Evolutionary conservation across 106 monocot species (phyloP).

Genomic region (Chionographis japonica): DNA sequence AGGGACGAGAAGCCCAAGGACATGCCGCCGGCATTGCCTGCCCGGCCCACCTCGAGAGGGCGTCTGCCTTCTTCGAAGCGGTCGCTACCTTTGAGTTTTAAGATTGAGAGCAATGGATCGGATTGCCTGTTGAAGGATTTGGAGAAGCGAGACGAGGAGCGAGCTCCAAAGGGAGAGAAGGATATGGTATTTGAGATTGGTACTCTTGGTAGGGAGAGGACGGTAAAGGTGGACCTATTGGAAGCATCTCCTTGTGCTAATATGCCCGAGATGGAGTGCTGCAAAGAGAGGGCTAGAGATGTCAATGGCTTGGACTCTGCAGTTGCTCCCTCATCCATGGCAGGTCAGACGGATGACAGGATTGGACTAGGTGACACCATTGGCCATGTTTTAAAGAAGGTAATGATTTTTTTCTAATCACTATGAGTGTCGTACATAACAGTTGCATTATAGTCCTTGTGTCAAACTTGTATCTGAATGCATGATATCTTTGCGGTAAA

Average conservation of each 20-base stretch:
- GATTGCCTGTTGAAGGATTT: background rate
- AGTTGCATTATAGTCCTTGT: too few relatives aligned
- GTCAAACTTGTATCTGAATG: too few relatives aligned
- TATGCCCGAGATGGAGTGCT: background rate
- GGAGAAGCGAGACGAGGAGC: background rate
- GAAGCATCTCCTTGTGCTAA: conserved; percentile 16
- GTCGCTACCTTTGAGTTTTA: conserved; percentile 9
- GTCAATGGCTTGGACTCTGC: background rate
- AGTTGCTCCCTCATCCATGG: background rate
- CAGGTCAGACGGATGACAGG: background rate
- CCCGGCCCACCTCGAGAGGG: conserved; percentile 17
- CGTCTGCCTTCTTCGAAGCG: conserved; percentile 18
- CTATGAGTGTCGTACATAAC: too few relatives aligned
- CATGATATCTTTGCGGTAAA: too few relatives aligned
- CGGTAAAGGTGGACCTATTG: background rate
- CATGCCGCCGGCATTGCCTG: conserved; percentile 21
- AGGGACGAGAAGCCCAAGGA: conserved; percentile 23
- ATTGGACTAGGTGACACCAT: background rate
- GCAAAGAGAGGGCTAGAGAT: background rate
- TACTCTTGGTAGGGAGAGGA: conserved; percentile 13
- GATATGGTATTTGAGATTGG: conserved; percentile 1
- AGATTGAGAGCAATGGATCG: background rate
- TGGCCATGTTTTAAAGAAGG: conserved; percentile 8
- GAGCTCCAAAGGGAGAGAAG: background rate
- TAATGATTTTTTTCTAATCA: background rate